phyloP scores from a whole-genome alignment of 345 rosid genomes.

The Eutrema heterophyllum region DNA sequence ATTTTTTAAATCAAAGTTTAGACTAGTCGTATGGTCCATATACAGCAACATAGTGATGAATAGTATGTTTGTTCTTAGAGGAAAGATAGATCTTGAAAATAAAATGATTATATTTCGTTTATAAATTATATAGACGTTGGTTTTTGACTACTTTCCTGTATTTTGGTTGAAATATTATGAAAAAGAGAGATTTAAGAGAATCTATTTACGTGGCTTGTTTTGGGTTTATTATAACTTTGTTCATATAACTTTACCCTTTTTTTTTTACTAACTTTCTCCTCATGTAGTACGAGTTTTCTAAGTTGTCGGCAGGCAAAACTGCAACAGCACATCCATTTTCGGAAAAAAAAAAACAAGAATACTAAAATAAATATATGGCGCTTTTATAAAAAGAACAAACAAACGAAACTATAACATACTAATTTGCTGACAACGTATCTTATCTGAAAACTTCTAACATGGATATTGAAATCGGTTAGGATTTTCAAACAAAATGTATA shows the following conservation, averaged over 20 bases:
- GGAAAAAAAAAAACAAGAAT: neutral
- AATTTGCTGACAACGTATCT: neutral
- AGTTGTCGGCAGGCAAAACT: constrained; percentile 25
- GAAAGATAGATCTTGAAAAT: neutral
- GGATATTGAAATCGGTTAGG: neutral
- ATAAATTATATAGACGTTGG: constrained; percentile 13
- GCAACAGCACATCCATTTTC: neutral
- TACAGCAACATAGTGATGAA: constrained; percentile 4
- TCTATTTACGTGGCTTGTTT: constrained; percentile 12
- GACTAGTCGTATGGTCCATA: constrained; percentile 5
- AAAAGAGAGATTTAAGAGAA: constrained; percentile 16
- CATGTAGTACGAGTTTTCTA: constrained; percentile 10
- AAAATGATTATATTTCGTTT: neutral
- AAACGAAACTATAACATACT: neutral
- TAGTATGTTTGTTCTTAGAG: neutral
- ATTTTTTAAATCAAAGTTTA: neutral
- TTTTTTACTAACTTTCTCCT: neutral
- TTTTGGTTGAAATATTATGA: neutral
- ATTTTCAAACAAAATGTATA: neutral
- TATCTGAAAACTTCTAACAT: neutral
- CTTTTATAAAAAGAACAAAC: neutral
- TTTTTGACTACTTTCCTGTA: constrained; percentile 34
- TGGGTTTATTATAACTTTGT: constrained; percentile 9
- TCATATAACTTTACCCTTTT: neutral
- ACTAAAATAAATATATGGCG: neutral